Base-by-base conservation (phyloP, 73 alveolate species). In the Diophrys appendiculata region DNA sequence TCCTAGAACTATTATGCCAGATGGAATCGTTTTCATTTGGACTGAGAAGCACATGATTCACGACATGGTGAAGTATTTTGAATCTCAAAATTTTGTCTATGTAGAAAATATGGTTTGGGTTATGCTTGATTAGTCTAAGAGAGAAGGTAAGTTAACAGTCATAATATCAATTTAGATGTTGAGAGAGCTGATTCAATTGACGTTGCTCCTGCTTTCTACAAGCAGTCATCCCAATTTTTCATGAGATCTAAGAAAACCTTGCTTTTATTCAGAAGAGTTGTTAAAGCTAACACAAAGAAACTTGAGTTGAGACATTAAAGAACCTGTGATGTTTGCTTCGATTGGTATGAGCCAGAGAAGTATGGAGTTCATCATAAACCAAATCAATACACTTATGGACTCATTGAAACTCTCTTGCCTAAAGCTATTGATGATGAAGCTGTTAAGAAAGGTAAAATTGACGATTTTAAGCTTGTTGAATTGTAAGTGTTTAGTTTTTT, bases 251-350 rank as follows among this genome's bases (percentile, higher is more conserved):
- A 91, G 76, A 81, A 82, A 69, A 91, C 90, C 30, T 88, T 91
- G 28, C 73, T 91, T 25, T 87, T 91, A 90, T 81, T 91, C 73
- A 77, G 97, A 76, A 87, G 84, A 79, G 43, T 68, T 18, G 55
- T 72, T 33, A 70, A 70, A 71, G 30, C 71, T 68, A 34, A 56
- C 35, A 18, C 14, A 29, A 52, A 64, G 33, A 83, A 74, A 35
- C 78, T 91, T 22, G 92, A 86, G 55, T 79, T 87, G 69, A 81
- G 97, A 77, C 94, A 91, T 82, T 79, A 91, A 81, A 83, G 94
- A 53, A 91, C 94, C 13, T 84, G 91, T 14, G 97, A 91, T 72
- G 90, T 82, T 18, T 88, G 85, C 90, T 87, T 81, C 73, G 94
- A 91, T 78, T 77, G 80, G 82, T n/a, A 65, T 8, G 60, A 43